These are phyloP conservation scores for Papilionanthe hybrid DNA, from an alignment of 116 monocot genomes.

Conservation along the genomic window DNA sequence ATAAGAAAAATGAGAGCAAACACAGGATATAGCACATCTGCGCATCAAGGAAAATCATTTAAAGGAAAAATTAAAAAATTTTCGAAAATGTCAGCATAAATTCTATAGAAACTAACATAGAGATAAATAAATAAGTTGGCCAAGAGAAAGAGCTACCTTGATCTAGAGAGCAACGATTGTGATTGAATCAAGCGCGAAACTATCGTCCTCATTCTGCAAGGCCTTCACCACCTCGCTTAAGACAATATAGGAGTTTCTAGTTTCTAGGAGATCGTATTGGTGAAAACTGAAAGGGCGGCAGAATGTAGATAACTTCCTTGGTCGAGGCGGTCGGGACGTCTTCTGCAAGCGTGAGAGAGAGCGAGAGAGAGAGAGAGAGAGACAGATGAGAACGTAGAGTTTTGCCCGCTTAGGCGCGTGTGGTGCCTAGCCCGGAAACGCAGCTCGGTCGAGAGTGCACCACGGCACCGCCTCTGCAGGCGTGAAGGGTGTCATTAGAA, in stretches of 20 bases:
- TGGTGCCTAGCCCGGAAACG: conserved; percentile 3
- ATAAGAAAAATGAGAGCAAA: neutral
- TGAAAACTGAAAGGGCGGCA: neutral
- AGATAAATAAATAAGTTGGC: neutral
- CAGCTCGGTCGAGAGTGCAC: neutral
- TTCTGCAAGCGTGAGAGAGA: neutral
- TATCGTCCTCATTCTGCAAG: conserved; percentile 3
- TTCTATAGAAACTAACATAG: neutral
- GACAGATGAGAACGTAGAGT: too few relatives aligned
- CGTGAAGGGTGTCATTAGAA: too few relatives aligned
- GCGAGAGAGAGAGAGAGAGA: neutral
- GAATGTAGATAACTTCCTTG: neutral
- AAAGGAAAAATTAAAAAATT: neutral
- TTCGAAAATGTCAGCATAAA: neutral
- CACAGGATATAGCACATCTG: neutral
- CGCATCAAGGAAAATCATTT: neutral
- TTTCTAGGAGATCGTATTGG: neutral
- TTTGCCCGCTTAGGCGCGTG: neutral
- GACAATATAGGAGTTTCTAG: neutral
- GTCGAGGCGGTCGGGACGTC: neutral
- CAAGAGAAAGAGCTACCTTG: neutral
- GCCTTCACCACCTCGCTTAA: neutral
- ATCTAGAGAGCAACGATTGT: neutral
- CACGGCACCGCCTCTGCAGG: neutral
- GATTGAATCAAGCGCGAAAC: conserved; percentile 6